phyloP scores from a whole-genome alignment of 73 alveolate species.

The Urostyla sp. region DNA sequence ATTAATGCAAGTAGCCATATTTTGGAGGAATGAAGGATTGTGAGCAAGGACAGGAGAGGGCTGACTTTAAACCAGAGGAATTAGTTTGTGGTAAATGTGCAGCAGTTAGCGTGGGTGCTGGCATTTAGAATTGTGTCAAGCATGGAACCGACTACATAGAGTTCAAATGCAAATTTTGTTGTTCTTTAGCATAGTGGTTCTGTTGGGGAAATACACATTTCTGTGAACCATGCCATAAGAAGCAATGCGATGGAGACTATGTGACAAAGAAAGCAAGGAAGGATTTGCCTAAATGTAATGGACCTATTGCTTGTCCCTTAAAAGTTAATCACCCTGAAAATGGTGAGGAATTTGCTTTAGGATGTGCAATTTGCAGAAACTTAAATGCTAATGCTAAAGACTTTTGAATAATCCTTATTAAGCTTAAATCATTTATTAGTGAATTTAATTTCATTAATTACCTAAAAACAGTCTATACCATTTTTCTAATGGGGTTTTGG shows the following conservation, averaged over 20 bases:
- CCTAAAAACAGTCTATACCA: too few species aligned
- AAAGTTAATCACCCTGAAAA: constrained; percentile 75
- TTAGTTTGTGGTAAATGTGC: constrained; percentile 84
- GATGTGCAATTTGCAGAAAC: constrained; percentile 76
- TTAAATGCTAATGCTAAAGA: constrained; percentile 34
- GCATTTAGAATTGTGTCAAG: constrained; percentile 72
- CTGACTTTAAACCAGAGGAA: constrained; percentile 73
- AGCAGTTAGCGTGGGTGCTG: constrained; percentile 72
- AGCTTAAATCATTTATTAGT: too few species aligned
- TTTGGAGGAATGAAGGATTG: constrained; percentile 94
- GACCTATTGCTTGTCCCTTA: constrained; percentile 51
- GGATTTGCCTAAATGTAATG: constrained; percentile 37
- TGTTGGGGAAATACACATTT: constrained; percentile 94
- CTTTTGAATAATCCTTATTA: too few species aligned
- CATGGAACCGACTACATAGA: constrained; percentile 93
- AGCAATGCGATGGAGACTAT: constrained; percentile 48
- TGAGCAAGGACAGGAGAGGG: constrained; percentile 76
- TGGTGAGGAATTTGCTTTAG: constrained; percentile 81
- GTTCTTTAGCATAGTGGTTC: constrained; percentile 88
- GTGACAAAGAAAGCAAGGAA: constrained; percentile 26
- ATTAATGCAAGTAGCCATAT: constrained; percentile 85
- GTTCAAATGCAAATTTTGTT: constrained; percentile 93
- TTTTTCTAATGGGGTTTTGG: too few species aligned
- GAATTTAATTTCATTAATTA: too few species aligned
- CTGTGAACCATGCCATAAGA: constrained; percentile 86